Evolutionary conservation across 805 yeast species (phyloP).

Genomic region (Kurtzmaniella cleridarum): DNA sequence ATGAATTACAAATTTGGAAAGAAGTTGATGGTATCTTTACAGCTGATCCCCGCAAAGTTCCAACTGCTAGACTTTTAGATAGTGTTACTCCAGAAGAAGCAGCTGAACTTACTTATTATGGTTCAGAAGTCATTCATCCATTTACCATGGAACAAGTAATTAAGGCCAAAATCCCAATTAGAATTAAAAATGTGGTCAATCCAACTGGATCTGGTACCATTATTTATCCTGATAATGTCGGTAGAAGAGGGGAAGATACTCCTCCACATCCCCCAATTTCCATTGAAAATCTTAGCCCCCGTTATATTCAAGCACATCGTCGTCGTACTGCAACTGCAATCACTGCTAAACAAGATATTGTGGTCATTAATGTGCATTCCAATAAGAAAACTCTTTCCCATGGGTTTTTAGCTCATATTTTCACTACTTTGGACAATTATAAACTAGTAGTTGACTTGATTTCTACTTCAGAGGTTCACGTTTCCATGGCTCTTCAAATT

Average conservation of each 20-base stretch:
- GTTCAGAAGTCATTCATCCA: constrained; percentile 97
- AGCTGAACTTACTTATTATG: constrained; percentile 95
- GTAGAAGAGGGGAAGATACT: constrained; percentile 78
- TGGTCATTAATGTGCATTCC: constrained; percentile 89
- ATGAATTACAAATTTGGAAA: constrained; percentile 96
- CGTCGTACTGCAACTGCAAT: constrained; percentile 87
- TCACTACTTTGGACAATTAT: constrained; percentile 77
- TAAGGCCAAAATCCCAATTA: constrained; percentile 89
- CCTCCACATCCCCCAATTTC: constrained; percentile 95
- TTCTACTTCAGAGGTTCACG: constrained; percentile 96
- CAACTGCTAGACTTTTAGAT: constrained; percentile 75
- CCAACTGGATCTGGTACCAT: constrained; percentile 92
- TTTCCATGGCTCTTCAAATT: constrained; percentile 93
- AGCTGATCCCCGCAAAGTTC: constrained; percentile 96
- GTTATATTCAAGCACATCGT: constrained; percentile 35
- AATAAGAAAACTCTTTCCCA: constrained; percentile 89
- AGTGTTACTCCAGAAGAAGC: constrained; percentile 98
- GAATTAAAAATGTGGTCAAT: constrained; percentile 93
- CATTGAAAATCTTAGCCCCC: constrained; percentile 40
- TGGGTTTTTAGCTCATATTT: constrained; percentile 90
- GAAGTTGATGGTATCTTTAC: constrained; percentile 99
- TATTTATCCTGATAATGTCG: constrained; percentile 87
- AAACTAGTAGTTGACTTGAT: constrained; percentile 90
- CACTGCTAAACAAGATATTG: constrained; percentile 88
- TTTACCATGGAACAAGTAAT: constrained; percentile 99